A percentile compares a stretch with the other conserved stretches of the same genome.
Conservation (phyloP, 1,284 basidiomycete species). For the Ustilago crameri region DNA sequence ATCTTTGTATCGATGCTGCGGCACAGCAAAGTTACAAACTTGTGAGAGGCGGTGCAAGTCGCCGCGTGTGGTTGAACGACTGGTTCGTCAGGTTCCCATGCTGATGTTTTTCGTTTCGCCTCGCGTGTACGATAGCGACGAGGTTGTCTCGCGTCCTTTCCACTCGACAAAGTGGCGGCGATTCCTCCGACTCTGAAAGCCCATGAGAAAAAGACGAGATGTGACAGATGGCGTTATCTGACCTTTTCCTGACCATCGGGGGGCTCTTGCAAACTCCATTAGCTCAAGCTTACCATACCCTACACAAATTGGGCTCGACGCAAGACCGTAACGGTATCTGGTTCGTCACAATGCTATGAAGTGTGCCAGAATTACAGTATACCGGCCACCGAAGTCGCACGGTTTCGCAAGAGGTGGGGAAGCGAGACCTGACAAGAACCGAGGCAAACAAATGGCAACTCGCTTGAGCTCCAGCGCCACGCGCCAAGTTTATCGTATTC, state of each 20-base stretch:
- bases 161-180: not conserved
- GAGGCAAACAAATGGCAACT: constrained; percentile 16
- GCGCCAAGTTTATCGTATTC: not conserved
- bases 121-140: not conserved
- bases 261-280: no score
- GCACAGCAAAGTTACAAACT: no score
- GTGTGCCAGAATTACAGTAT: no score
- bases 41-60: not conserved
- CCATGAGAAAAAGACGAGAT: not conserved
- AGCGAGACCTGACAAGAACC: constrained; percentile 26
- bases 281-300: no score
- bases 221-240: not conserved
- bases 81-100: not conserved
- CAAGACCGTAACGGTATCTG: no score
- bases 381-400: no score
- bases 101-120: constrained; percentile 2
- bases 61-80: not conserved
- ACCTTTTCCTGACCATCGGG: no score
- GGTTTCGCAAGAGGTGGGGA: constrained; percentile 19
- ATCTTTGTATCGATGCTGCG: no score
- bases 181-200: not conserved
- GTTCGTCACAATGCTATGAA: no score
- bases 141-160: not conserved
- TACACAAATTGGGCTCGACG: no score
- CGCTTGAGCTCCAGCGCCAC: not conserved